Evolutionary conservation across 441 rosid species (phyloP).

Genomic region (Manihot esculenta): DNA sequence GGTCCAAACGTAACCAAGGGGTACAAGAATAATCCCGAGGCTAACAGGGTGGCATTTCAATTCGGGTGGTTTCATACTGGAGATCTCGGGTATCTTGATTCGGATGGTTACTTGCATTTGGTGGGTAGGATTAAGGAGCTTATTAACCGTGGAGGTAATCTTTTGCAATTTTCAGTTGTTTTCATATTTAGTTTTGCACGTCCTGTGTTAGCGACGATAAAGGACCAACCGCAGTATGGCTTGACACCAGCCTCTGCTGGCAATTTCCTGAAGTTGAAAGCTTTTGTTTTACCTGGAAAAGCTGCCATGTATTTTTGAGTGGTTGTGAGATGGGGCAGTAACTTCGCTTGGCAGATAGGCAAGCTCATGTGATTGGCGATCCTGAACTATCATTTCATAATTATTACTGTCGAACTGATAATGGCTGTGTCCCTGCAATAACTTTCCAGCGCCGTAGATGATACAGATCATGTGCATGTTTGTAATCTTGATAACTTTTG

Average conservation of each 20-base stretch:
- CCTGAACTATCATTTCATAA: neutral
- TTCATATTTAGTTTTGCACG: neutral
- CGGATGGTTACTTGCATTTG: slow-evolving; percentile 76
- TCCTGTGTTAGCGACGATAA: neutral
- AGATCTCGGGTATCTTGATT: slow-evolving; percentile 65
- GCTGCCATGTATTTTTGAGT: neutral
- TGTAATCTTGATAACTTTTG: neutral
- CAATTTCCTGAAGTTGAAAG: neutral
- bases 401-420: too few species aligned
- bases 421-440: too few species aligned
- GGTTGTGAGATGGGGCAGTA: neutral
- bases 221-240: too few species aligned
- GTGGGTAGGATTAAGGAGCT: slow-evolving; percentile 96
- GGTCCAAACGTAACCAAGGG: slow-evolving; percentile 84
- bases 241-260: too few species aligned
- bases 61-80: slow-evolving; percentile 96
- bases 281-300: neutral
- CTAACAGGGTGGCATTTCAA: slow-evolving; percentile 63
- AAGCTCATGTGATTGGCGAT: neutral
- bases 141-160: slow-evolving; percentile 83
- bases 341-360: neutral
- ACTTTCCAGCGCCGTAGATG: too few species aligned
- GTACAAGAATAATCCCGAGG: slow-evolving; percentile 81
- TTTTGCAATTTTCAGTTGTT: neutral
- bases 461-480: too few species aligned